These are phyloP conservation scores for Porcisia hertigi DNA, from an alignment of 208 protist genomes.

Conservation along the genomic window DNA sequence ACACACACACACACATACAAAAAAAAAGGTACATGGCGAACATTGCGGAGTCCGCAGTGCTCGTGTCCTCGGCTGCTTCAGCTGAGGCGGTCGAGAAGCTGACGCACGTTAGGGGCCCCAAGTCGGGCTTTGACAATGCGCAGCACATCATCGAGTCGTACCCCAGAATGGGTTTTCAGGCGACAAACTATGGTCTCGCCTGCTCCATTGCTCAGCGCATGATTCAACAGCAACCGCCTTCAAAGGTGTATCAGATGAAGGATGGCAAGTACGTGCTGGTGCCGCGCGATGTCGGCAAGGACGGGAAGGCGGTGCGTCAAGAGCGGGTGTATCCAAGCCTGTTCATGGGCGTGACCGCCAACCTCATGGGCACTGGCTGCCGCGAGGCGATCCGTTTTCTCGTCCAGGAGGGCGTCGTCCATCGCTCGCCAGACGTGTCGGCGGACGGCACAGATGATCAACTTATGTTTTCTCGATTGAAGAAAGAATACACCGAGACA, in stretches of 20 bases:
- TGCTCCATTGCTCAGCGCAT: constrained; percentile 50
- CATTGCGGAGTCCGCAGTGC: constrained; percentile 53
- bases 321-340: constrained; percentile 51
- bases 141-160: constrained; percentile 38
- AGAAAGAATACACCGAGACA: constrained; percentile 21
- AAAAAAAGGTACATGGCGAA: constrained; percentile 37
- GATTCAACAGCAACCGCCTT: constrained; percentile 57
- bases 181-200: constrained; percentile 66
- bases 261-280: constrained; percentile 64
- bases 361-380: constrained; percentile 84
- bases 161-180: constrained; percentile 73
- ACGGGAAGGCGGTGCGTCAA: constrained; percentile 7
- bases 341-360: constrained; percentile 78
- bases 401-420: constrained; percentile 60
- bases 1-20: neutral
- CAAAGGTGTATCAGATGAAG: constrained; percentile 44
- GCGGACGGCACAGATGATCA: constrained; percentile 21
- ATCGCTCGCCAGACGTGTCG: constrained; percentile 21
- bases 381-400: constrained; percentile 82
- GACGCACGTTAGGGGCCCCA: constrained; percentile 45
- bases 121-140: constrained; percentile 30
- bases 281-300: constrained; percentile 19
- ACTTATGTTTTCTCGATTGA: constrained; percentile 28
- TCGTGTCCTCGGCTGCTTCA: constrained; percentile 41
- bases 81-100: constrained; percentile 25